Conservation (phyloP, 2,329 filamentous ascomycete species). For the Dendrostoma leiphaemia region DNA sequence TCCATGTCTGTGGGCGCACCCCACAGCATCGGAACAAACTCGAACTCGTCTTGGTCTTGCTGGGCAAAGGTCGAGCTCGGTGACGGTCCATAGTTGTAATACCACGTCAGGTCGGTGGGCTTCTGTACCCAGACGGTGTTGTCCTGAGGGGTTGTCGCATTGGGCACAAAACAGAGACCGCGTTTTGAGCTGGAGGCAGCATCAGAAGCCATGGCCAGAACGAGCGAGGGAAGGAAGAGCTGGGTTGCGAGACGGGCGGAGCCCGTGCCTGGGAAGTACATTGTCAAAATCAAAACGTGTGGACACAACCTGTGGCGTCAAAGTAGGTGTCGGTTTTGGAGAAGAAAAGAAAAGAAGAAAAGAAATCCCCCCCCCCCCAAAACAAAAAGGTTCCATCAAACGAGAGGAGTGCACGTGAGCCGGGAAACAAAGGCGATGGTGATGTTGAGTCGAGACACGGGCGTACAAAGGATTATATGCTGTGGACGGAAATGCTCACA, state of each 20-base stretch:
- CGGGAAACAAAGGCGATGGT: no score
- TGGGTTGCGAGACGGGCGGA: neutral
- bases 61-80: constrained; percentile 54
- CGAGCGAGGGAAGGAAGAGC: neutral
- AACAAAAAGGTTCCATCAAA: no score
- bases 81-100: constrained; percentile 71
- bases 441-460: no score
- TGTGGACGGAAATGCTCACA: no score
- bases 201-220: neutral
- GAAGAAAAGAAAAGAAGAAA: no score
- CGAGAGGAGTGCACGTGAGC: no score
- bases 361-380: no score
- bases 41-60: constrained; percentile 53
- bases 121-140: constrained; percentile 61
- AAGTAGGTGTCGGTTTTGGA: neutral
- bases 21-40: constrained; percentile 84
- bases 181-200: constrained; percentile 56
- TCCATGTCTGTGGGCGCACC: constrained; percentile 46
- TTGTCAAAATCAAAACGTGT: neutral
- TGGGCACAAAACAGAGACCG: constrained; percentile 68
- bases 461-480: no score
- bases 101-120: constrained; percentile 69
- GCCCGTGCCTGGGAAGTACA: neutral
- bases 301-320: no score
- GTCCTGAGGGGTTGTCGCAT: constrained; percentile 54